A percentile compares a stretch with the other conserved stretches of the same genome.
phyloP scores from a whole-genome alignment of 129 eudicot species.

The Calendula officinalis region DNA sequence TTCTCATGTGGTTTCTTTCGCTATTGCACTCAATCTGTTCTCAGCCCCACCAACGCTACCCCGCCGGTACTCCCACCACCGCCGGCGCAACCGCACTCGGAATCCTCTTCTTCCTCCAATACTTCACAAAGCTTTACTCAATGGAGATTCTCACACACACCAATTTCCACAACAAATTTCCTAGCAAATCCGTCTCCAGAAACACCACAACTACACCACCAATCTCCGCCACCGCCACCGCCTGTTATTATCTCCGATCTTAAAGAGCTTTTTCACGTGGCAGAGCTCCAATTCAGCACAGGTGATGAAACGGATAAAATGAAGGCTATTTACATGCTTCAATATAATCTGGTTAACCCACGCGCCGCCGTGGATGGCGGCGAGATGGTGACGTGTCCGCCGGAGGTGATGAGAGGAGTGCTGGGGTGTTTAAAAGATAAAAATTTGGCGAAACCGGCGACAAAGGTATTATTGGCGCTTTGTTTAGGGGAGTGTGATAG shows the following conservation, averaged over 20 bases:
- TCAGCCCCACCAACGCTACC: slow-evolving; percentile 54
- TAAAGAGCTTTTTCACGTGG: slow-evolving; percentile 72
- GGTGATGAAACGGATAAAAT: slow-evolving; percentile 47
- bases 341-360: slow-evolving; percentile 53
- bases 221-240: slow-evolving; percentile 36
- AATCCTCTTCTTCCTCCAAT: slow-evolving; percentile 78
- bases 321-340: slow-evolving; percentile 62
- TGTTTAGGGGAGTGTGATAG: slow-evolving; percentile 59
- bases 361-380: slow-evolving; percentile 40
- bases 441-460: slow-evolving; percentile 50
- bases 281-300: slow-evolving; percentile 64
- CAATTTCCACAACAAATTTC: slow-evolving; percentile 30
- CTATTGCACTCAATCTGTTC: slow-evolving; percentile 74
- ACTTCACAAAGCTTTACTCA: slow-evolving; percentile 94
- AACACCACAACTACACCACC: slow-evolving; percentile 12
- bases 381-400: slow-evolving; percentile 40
- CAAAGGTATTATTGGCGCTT: slow-evolving; percentile 69
- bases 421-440: slow-evolving; percentile 42
- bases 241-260: slow-evolving; percentile 28
- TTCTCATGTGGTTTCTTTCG: slow-evolving; percentile 79
- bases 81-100: slow-evolving; percentile 43
- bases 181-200: slow-evolving; percentile 19
- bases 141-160: slow-evolving; percentile 76
- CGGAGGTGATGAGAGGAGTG: slow-evolving; percentile 62
- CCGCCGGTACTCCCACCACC: slow-evolving; percentile 47